phyloP scores from a whole-genome alignment of 192 early-diverging fungal genomes.

The Coemansia sp. region DNA sequence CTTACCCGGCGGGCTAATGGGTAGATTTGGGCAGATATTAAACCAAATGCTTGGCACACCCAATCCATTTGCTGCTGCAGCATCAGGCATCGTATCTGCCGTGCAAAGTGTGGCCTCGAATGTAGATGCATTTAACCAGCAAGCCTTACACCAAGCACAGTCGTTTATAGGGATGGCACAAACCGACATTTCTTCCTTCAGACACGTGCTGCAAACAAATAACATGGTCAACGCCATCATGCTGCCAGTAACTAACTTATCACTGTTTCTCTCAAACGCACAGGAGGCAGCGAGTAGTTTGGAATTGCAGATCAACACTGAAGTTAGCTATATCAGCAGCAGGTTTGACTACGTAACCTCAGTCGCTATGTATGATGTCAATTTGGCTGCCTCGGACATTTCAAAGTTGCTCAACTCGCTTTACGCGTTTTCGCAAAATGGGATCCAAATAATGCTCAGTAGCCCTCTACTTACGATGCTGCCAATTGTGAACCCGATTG shows the following conservation, averaged over 20 bases:
- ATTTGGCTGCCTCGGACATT: slow-evolving; percentile 11
- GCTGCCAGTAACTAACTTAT: slow-evolving; percentile 36
- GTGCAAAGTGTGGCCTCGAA: slow-evolving; percentile 9
- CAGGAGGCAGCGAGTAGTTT: slow-evolving; percentile 14
- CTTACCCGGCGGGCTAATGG: neutral
- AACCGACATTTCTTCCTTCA: slow-evolving; percentile 15
- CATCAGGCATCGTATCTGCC: neutral
- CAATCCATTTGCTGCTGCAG: slow-evolving; percentile 7
- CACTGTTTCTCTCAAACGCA: slow-evolving; percentile 17
- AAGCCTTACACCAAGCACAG: slow-evolving; percentile 9
- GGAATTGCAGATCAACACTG: slow-evolving; percentile 16
- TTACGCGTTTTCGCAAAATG: slow-evolving; percentile 32
- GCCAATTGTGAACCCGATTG: slow-evolving; percentile 22
- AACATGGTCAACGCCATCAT: slow-evolving; percentile 18
- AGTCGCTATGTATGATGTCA: slow-evolving; percentile 13
- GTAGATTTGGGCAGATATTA: neutral
- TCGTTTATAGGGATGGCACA: neutral
- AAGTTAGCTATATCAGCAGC: slow-evolving; percentile 17
- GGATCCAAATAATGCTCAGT: slow-evolving; percentile 24
- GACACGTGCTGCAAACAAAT: slow-evolving; percentile 19
- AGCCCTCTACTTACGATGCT: slow-evolving; percentile 31
- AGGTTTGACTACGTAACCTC: slow-evolving; percentile 18
- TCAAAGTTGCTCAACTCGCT: slow-evolving; percentile 18
- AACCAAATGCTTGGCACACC: neutral
- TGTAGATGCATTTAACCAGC: slow-evolving; percentile 12